A percentile compares a stretch with the other conserved stretches of the same genome.
Evolutionary conservation across 1,284 basidiomycete genomes (phyloP).

Genomic region (Rhodotorula mucilaginosa): DNA sequence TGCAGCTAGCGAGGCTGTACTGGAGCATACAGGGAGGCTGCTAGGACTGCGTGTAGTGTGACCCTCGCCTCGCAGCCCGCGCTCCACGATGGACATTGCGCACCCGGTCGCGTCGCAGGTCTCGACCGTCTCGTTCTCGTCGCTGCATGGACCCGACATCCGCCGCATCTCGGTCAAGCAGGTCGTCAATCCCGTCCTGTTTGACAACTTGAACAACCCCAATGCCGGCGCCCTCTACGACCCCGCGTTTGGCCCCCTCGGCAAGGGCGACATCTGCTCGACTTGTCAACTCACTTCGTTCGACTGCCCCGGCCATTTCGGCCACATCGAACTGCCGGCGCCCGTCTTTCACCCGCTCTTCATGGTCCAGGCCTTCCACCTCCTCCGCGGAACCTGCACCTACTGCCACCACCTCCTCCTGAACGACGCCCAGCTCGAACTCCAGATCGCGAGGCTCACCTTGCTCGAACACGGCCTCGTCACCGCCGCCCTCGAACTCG

Average conservation of each 20-base stretch:
- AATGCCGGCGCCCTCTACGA: conserved; percentile 93
- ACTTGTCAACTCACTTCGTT: conserved; percentile 91
- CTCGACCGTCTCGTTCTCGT: conserved; percentile 86
- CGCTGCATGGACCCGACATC: conserved; percentile 87
- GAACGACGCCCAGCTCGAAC: conserved; percentile 69
- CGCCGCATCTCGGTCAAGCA: conserved; percentile 93
- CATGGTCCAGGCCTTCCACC: conserved; percentile 85
- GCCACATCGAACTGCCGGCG: conserved; percentile 95
- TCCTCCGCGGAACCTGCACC: conserved; percentile 86
- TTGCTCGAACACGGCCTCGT: conserved; percentile 86
- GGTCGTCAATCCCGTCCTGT: conserved; percentile 86
- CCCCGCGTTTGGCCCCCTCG: conserved; percentile 87
- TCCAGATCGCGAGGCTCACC: conserved; percentile 82
- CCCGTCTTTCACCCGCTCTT: conserved; percentile 97
- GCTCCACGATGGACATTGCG: conserved; percentile 77
- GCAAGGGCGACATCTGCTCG: conserved; percentile 84
- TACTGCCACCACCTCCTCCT: conserved; percentile 95
- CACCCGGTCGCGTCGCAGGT: conserved; percentile 82
- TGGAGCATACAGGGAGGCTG: too few relatives aligned
- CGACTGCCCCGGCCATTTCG: conserved; percentile 96
- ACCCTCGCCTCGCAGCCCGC: background rate
- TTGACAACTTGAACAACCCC: conserved; percentile 91
- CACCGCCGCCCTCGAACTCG: conserved; percentile 71
- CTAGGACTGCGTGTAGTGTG: background rate
- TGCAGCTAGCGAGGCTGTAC: too few relatives aligned